Evolutionary conservation across 306 rosid genomes (phyloP).

Genomic region (Astragalus glycyphyllos): DNA sequence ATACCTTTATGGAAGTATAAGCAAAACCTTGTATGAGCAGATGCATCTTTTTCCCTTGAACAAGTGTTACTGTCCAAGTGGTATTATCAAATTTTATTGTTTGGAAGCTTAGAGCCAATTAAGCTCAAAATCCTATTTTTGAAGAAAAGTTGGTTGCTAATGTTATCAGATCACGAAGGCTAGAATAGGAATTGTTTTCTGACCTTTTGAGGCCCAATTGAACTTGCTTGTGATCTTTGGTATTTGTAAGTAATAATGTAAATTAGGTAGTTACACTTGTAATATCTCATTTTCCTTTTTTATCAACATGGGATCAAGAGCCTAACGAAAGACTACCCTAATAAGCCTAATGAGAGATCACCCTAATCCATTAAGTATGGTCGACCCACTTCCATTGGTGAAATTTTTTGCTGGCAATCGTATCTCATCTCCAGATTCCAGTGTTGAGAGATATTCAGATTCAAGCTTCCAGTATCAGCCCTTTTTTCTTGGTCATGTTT

Average conservation of each 20-base stretch:
- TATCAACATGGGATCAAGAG: constrained; percentile 3
- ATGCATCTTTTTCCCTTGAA: not conserved
- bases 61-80: constrained; percentile 5
- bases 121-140: not conserved
- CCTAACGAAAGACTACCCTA: not conserved
- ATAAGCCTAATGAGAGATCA: not conserved
- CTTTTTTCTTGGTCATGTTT: not conserved
- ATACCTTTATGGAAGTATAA: not conserved
- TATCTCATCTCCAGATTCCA: not conserved
- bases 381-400: not conserved
- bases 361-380: not conserved
- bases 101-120: constrained; percentile 14
- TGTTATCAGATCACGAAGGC: constrained; percentile 2
- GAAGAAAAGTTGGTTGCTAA: constrained; percentile 27
- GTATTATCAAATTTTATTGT: constrained; percentile 10
- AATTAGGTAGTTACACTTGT: not conserved
- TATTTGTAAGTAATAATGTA: constrained; percentile 1
- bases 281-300: not conserved
- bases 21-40: constrained; percentile 17
- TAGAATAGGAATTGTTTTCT: constrained; percentile 12
- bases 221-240: not conserved
- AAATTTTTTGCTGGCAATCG: not conserved
- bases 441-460: too few species aligned
- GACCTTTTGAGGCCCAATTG: constrained; percentile 2
- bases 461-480: not conserved